phyloP scores from a whole-genome alignment of 2,329 filamentous ascomycete species.

The Colletotrichum camelliae region DNA sequence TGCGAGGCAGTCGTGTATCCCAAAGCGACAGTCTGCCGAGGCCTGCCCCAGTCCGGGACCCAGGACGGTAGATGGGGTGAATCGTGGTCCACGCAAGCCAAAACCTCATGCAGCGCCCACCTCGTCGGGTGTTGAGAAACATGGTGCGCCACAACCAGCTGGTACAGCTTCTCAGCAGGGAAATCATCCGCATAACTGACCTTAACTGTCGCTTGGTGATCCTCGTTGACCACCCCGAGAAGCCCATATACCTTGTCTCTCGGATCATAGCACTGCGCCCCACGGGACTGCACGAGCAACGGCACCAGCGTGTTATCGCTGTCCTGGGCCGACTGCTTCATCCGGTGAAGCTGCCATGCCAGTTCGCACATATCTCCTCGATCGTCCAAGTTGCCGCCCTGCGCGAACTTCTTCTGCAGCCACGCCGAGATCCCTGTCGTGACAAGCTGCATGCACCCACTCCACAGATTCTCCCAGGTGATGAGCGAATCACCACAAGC shows the following conservation, averaged over 20 bases:
- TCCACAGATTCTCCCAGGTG: not conserved
- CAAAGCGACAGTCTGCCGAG: not conserved
- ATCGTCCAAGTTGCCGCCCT: not conserved
- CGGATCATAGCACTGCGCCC: not conserved
- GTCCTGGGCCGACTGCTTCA: not conserved
- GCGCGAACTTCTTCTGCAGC: not conserved
- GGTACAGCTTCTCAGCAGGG: not conserved
- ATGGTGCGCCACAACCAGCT: not conserved
- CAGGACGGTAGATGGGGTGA: not conserved
- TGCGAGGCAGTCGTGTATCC: not conserved
- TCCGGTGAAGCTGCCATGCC: not conserved
- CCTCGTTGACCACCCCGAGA: not conserved
- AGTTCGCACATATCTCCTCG: not conserved
- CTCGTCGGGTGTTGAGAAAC: not conserved
- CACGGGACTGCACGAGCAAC: not conserved
- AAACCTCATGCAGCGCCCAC: not conserved
- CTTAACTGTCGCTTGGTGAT: not conserved
- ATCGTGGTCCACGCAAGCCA: not conserved
- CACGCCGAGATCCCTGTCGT: not conserved
- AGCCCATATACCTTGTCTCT: constrained; percentile 15
- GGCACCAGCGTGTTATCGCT: not conserved
- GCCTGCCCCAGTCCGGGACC: constrained; percentile 11
- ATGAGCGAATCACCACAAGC: not conserved
- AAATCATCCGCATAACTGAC: not conserved
- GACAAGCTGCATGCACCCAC: not conserved